Evolutionary conservation across 768 basidiomycete species (phyloP), one percentile per base, ranked within the genome.

Genomic region (Hortiboletus flavorubellus): DNA sequence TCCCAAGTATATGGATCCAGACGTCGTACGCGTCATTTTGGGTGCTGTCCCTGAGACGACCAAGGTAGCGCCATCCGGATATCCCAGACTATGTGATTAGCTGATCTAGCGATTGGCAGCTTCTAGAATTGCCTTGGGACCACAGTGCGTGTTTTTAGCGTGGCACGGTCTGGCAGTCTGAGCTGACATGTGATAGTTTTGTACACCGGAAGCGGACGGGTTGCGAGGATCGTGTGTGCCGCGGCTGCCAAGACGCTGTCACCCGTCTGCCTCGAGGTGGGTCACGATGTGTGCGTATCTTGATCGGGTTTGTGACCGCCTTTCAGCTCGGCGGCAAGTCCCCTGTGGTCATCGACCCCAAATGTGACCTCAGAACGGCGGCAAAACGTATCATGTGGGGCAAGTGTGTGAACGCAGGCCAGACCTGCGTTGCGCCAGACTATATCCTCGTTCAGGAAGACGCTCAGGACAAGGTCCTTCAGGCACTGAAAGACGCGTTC

Each of bases 341-440:
- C 1, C 90, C 91, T 1, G 88, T 84, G 18, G 75, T 93, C 57
- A 73, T 94, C 42, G 88, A 92, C 67, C 78, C 87, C 0, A 76
- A 74, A 21, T 83, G 81, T 51, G 85, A 93, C 64, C 71, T 93
- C 47, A 76, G 83, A 53, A 72, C 77, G 5, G 78, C 85, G 0
- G 88, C 89, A 3, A 79, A 78, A 41, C 79, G 91, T n/a, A 76
- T 94, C 42, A 68, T 92, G 35, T 93, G 89, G 89, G 90, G 90
- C n/a, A 91, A 91, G 62, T 71, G 74, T 45, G 69, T 74, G n/a
- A 94, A 94, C 60, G 83, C 81, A 0, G 92, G 92, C 3, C 81
- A 92, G 74, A 84, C 84, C 1, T 93, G 91, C 54, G 75, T 86
- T 4, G 83, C 87, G 5, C 81, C 81, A 1, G 81, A 83, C 59